Evolutionary conservation across 371 early-diverging fungal genomes (phyloP).

Genomic region (Mortierella sp.): DNA sequence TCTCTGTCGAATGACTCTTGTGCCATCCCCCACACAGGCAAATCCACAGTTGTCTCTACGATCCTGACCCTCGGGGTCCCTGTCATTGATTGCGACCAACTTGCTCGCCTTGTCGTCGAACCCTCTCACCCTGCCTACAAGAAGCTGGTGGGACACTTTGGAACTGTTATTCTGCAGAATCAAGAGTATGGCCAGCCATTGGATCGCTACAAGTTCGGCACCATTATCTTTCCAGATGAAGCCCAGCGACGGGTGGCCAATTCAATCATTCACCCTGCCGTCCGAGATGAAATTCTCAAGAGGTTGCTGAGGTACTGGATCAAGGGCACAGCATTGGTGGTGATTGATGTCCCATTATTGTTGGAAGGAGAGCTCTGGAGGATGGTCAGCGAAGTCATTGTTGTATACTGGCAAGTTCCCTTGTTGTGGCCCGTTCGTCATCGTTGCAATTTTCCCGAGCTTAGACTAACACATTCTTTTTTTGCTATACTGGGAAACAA

Average conservation of each 20-base stretch:
- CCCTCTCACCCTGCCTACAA: slow-evolving; percentile 80
- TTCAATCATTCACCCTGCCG: slow-evolving; percentile 87
- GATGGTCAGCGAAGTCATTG: slow-evolving; percentile 76
- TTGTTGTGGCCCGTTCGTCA: slow-evolving; percentile 1
- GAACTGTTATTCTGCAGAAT: slow-evolving; percentile 69
- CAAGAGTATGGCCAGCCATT: slow-evolving; percentile 62
- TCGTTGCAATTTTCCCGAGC: background rate
- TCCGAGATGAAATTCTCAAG: slow-evolving; percentile 81
- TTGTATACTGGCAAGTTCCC: slow-evolving; percentile 80
- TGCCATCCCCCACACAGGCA: no score
- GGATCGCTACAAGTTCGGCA: slow-evolving; percentile 82
- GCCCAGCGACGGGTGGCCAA: slow-evolving; percentile 80
- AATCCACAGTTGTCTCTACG: slow-evolving; percentile 84
- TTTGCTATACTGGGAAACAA: no score
- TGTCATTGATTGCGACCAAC: slow-evolving; percentile 93
- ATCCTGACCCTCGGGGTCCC: slow-evolving; percentile 70
- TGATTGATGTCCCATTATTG: slow-evolving; percentile 93
- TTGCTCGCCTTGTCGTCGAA: slow-evolving; percentile 89
- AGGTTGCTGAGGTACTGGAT: slow-evolving; percentile 78
- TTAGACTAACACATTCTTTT: background rate
- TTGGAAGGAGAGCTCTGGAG: slow-evolving; percentile 85
- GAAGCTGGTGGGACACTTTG: slow-evolving; percentile 80
- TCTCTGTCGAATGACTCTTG: no score
- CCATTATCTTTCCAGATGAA: slow-evolving; percentile 81
- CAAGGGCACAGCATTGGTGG: slow-evolving; percentile 71